Base-by-base conservation (phyloP, 441 rosid species). In the Populus hybrid region DNA sequence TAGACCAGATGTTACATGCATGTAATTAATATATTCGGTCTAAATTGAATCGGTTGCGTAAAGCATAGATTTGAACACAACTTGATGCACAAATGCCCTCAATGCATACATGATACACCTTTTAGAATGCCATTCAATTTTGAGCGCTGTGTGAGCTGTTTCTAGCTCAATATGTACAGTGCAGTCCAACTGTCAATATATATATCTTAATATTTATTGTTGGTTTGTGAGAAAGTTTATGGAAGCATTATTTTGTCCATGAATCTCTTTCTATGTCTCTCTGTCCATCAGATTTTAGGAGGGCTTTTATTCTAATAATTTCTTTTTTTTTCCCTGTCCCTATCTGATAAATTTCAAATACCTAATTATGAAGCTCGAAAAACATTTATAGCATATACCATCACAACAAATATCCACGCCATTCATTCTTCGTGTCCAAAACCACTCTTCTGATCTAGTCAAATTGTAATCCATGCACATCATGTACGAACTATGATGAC, bases 191-290 rank as follows among this genome's bases (percentile, higher is more conserved):
- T 46, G 59, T 71, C 75, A 73, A 59, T 75, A 65, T 38, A 42
- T 34, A n/a, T n/a, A n/a, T 11, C 36, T 50, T 76, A 9, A 9
- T 65, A 69, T 79, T 81, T 75, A 79, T 80, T 76, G 69, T 23
- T 32, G 9, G 88, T 77, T 79, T 69, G 85, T 77, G 81, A 72
- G 79, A 67, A 50, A 40, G 71, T 79, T 86, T 74, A 81, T 81
- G 76, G 67, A 71, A n/a, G 36, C 16, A 3, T 9, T 46, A 30
- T 64, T 77, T 63, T 23, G 12, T 40, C 5, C 26, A 28, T 64
- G 68, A 70, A 63, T 26, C 57, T 50, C 18, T 14, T 50, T 50
- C 20, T 50, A 14, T 50, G 20, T 50, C 5, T 50, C 57, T 14
- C 57, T 50, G 57, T 50, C 57, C 57, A 50, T 50, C 57, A 50